These are phyloP conservation scores for Apophysomyces ossiformis DNA, from an alignment of 371 early-diverging fungal genomes.

Conservation along the genomic window DNA sequence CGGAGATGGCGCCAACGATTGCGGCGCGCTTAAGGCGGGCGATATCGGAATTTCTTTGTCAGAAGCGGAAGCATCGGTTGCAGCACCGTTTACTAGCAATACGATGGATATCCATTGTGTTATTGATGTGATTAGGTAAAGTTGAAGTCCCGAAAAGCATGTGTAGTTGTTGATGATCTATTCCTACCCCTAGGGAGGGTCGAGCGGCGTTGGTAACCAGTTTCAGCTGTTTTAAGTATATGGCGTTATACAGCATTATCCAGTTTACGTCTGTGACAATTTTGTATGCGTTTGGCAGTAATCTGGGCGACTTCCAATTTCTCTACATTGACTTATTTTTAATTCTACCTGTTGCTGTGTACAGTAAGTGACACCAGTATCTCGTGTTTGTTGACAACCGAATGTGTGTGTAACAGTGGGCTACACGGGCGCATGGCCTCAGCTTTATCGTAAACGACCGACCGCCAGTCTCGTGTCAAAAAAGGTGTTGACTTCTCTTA, in stretches of 20 bases:
- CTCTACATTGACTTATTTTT: slow-evolving; percentile 89
- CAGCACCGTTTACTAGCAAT: slow-evolving; percentile 96
- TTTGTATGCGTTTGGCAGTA: slow-evolving; percentile 84
- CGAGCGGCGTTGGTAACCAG: slow-evolving; percentile 97
- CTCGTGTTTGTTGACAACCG: slow-evolving; percentile 10
- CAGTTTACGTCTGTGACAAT: slow-evolving; percentile 92
- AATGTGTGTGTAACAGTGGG: slow-evolving; percentile 59
- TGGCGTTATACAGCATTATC: slow-evolving; percentile 91
- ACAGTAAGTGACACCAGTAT: slow-evolving; percentile 53
- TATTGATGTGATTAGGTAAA: slow-evolving; percentile 82
- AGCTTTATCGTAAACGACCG: slow-evolving; percentile 80
- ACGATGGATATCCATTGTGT: slow-evolving; percentile 92
- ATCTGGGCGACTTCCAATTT: slow-evolving; percentile 94
- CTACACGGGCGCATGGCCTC: slow-evolving; percentile 80
- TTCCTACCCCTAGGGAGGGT: slow-evolving; percentile 77
- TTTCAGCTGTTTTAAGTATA: slow-evolving; percentile 98
- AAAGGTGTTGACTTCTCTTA: slow-evolving; percentile 87
- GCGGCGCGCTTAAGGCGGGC: slow-evolving; percentile 97
- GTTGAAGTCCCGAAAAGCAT: not conserved
- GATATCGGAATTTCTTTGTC: slow-evolving; percentile 98
- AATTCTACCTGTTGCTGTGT: slow-evolving; percentile 90
- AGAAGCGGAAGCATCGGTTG: slow-evolving; percentile 97
- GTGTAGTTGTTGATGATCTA: slow-evolving; percentile 2
- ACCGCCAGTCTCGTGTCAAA: slow-evolving; percentile 92
- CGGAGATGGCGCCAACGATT: slow-evolving; percentile 99